Evolutionary conservation across 768 basidiomycete genomes (phyloP), one percentile per base, ranked within the genome.

Genomic region (Tylopilus balloui): DNA sequence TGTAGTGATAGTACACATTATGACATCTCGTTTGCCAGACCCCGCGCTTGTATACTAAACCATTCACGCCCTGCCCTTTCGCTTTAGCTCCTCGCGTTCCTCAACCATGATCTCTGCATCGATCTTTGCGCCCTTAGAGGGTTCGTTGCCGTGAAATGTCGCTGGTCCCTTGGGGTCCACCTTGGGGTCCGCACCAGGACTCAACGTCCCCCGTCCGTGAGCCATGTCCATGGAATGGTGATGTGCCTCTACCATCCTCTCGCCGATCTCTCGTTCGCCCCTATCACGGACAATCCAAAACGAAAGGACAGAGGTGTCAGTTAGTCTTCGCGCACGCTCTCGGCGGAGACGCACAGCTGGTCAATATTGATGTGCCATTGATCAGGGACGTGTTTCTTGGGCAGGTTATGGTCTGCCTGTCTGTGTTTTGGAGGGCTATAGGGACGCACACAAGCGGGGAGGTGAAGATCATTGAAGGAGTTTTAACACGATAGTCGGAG

Each of bases 51-150:
- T 48, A 37, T 25, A 39, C 36, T 15, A 13, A 45, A 21, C 32
- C 9, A n/a, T 37, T 66, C 35, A 68, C 11, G 50, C 63, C 44
- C 58, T 69, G 21, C 71, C 73, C 62, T 80, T 81, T 53, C 70
- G 66, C 57, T 51, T 69, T 50, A 82, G 52, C 31, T 60, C 44
- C 55, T 78, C 75, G 45, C 73, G 72, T 17, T 84, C 82, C 48
- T 80, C 79, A 3, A 58, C 58, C 66, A 77, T 71, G 17, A 83
- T 64, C 53, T 81, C 68, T 4, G 77, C 76, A 57, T 84, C 82
- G n/a, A 80, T 71, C 58, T 76, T 63, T 1, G 80, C 82, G 0
- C 81, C 80, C 32, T 72, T 65, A 0, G 79, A 80, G 0, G 82
- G 81, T 52, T 81, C 67, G 54, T 83, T 73, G 0, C 80, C 78